phyloP scores from a whole-genome alignment of 768 basidiomycete genomes.

The Gyrodon lividus region DNA sequence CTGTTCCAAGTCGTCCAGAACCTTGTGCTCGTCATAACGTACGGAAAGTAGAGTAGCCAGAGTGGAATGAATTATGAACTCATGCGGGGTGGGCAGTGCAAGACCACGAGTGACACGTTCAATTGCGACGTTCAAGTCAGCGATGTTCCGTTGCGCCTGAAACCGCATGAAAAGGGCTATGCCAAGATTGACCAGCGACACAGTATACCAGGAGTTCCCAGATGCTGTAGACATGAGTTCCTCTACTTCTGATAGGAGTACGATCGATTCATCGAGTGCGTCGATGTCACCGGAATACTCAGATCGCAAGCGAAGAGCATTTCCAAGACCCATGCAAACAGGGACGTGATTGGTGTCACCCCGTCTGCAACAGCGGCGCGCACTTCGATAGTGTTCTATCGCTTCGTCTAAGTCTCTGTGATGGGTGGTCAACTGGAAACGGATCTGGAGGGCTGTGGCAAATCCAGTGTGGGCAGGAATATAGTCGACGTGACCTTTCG shows the following conservation, averaged over 20 bases:
- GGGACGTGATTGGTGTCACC: constrained; percentile 8
- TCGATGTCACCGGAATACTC: constrained; percentile 7
- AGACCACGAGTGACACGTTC: constrained; percentile 6
- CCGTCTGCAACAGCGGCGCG: constrained; percentile 9
- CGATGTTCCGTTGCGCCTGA: constrained; percentile 1
- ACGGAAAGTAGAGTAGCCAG: constrained; percentile 14
- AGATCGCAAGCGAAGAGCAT: constrained; percentile 12
- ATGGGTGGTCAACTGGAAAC: constrained; percentile 8
- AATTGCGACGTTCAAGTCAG: constrained; percentile 20
- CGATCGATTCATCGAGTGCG: constrained; percentile 24
- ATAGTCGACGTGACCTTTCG: constrained; percentile 12
- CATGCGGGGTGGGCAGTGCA: constrained; percentile 5
- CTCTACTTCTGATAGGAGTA: constrained; percentile 19
- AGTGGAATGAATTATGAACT: background rate
- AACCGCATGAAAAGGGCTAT: constrained; percentile 16
- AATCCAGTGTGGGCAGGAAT: constrained; percentile 8
- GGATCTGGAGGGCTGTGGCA: constrained; percentile 18
- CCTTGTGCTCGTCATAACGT: constrained; percentile 3
- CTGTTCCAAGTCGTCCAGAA: constrained; percentile 14
- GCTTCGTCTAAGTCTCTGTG: constrained; percentile 24
- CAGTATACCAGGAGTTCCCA: constrained; percentile 4
- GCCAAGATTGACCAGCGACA: constrained; percentile 10
- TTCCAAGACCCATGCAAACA: constrained; percentile 16
- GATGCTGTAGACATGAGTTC: constrained; percentile 8
- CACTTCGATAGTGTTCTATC: constrained; percentile 13